phyloP scores from a whole-genome alignment of 73 alveolate species.

The Paramecium sonneborni region DNA sequence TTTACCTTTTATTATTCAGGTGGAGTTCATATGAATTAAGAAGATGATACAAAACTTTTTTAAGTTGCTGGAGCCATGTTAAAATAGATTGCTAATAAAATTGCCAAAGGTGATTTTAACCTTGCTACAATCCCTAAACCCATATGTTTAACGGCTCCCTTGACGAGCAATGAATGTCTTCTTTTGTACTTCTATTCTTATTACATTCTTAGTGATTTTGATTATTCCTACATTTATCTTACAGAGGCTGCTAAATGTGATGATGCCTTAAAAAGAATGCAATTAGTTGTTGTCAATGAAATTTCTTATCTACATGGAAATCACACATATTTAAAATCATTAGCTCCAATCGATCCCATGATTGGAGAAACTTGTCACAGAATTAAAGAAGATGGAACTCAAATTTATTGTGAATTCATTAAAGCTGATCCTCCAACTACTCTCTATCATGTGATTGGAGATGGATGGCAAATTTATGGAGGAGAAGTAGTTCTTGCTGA shows the following conservation, averaged over 20 bases:
- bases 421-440: slow-evolving; percentile 54
- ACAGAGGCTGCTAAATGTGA: slow-evolving; percentile 30
- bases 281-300: background rate
- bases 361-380: slow-evolving; percentile 37
- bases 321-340: background rate
- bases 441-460: slow-evolving; percentile 28
- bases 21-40: slow-evolving; percentile 24
- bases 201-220: background rate
- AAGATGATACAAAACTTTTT: slow-evolving; percentile 28
- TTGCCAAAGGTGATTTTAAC: slow-evolving; percentile 53
- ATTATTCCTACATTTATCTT: background rate
- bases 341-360: slow-evolving; percentile 42
- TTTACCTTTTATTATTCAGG: background rate
- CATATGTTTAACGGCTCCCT: background rate
- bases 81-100: slow-evolving; percentile 11
- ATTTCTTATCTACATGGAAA: slow-evolving; percentile 15
- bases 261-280: slow-evolving; percentile 36
- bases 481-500: slow-evolving; percentile 24
- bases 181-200: background rate
- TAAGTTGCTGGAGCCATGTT: slow-evolving; percentile 17
- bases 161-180: slow-evolving; percentile 9
- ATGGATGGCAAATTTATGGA: slow-evolving; percentile 27
- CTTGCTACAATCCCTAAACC: slow-evolving; percentile 45
- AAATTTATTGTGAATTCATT: slow-evolving; percentile 20
- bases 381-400: slow-evolving; percentile 5